Conservation (phyloP, 2,329 filamentous ascomycete species). For the Fusarium subglutinans region DNA sequence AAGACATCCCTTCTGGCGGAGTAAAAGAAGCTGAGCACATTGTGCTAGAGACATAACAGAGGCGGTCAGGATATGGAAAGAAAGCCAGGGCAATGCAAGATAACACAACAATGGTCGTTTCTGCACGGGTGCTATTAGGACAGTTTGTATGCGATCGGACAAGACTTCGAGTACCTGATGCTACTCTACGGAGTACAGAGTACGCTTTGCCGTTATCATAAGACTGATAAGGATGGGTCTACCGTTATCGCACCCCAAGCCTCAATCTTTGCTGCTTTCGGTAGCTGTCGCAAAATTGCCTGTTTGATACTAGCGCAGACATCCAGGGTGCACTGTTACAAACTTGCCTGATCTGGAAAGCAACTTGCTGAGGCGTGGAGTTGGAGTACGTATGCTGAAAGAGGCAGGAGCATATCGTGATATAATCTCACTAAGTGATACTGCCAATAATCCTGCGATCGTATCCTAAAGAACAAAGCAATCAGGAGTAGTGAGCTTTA, state of each 20-base stretch:
- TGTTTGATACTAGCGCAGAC: too few relatives aligned
- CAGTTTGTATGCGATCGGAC: neutral
- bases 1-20: rapidly evolving
- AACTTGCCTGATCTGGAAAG: neutral
- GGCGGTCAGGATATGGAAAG: rapidly evolving
- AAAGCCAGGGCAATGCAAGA: neutral
- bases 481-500: neutral
- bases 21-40: neutral
- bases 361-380: neutral
- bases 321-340: neutral
- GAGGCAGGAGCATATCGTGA: rapidly evolving
- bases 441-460: rapidly evolving
- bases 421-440: neutral
- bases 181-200: neutral
- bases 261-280: too few relatives aligned
- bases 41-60: rapidly evolving
- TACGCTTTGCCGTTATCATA: neutral
- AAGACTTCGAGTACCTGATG: rapidly evolving
- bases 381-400: neutral
- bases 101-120: rapidly evolving
- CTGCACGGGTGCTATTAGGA: rapidly evolving
- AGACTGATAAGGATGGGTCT: neutral
- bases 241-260: too few relatives aligned
- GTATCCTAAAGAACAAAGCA: rapidly evolving
- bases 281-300: too few relatives aligned